A percentile compares a stretch with the other conserved stretches of the same genome.
Conservation (phyloP, 371 early-diverging fungal genomes). For the Blakeslea trispora region DNA sequence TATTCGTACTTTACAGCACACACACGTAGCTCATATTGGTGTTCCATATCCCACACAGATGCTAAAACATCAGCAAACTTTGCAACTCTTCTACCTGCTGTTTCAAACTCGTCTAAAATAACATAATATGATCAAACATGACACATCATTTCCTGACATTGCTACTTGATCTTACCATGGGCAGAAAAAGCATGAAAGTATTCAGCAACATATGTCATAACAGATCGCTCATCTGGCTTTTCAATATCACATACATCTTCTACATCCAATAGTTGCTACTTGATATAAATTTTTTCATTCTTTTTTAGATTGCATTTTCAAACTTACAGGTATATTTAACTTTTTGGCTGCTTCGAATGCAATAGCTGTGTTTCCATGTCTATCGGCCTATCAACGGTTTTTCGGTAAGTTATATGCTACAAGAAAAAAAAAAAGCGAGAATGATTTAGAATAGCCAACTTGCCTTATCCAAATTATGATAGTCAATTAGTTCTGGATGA, state of each 20-base stretch:
- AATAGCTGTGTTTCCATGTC: slow-evolving; percentile 86
- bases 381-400: slow-evolving; percentile 60
- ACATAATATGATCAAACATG: too few species aligned
- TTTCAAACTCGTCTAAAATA: slow-evolving; percentile 73
- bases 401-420: background rate
- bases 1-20: slow-evolving; percentile 28
- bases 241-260: slow-evolving; percentile 95
- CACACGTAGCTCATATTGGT: slow-evolving; percentile 88
- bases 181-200: slow-evolving; percentile 97
- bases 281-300: background rate
- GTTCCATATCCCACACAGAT: slow-evolving; percentile 86
- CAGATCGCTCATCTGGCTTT: slow-evolving; percentile 96
- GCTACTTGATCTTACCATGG: slow-evolving; percentile 47
- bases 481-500: slow-evolving; percentile 95
- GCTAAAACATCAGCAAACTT: slow-evolving; percentile 89
- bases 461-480: slow-evolving; percentile 76
- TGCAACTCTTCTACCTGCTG: slow-evolving; percentile 89
- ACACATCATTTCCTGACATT: too few species aligned
- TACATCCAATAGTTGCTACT: slow-evolving; percentile 83
- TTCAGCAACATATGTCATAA: slow-evolving; percentile 98
- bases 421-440: background rate
- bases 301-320: background rate
- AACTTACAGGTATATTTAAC: slow-evolving; percentile 80
- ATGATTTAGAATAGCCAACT: background rate
- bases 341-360: slow-evolving; percentile 95